These are phyloP conservation scores for Dryadomyces quercivorus DNA, from an alignment of 2,329 filamentous ascomycete species.

Conservation along the genomic window DNA sequence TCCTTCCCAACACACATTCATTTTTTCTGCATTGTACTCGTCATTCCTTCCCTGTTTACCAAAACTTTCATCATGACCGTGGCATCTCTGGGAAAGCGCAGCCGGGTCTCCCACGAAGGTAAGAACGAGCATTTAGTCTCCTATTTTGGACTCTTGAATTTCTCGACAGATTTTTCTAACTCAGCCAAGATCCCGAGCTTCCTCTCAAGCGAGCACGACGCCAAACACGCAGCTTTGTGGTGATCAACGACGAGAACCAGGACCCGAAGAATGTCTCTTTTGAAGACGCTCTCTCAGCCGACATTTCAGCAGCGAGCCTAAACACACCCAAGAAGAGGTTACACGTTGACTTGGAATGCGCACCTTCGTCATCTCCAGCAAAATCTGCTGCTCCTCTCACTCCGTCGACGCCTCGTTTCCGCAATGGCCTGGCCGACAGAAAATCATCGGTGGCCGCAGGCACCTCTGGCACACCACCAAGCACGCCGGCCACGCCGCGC, in stretches of 20 bases:
- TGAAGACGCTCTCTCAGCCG: conserved; percentile 21
- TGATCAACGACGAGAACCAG: conserved; percentile 55
- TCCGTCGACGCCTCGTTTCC: conserved; percentile 64
- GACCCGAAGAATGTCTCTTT: conserved; percentile 36
- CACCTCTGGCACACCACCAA: conserved; percentile 23
- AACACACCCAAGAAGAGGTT: background rate
- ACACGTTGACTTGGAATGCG: background rate
- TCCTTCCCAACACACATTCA: background rate
- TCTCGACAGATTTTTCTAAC: background rate
- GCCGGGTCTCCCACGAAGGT: background rate
- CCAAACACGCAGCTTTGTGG: conserved; percentile 24
- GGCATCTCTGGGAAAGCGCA: background rate
- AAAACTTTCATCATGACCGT: background rate
- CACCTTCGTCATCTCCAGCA: background rate
- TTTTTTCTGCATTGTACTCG: background rate
- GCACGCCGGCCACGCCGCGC: conserved; percentile 65
- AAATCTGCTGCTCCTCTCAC: conserved; percentile 40
- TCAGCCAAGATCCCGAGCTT: conserved; percentile 9
- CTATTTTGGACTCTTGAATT: background rate
- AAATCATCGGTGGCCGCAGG: background rate
- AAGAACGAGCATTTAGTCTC: background rate
- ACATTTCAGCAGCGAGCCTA: conserved; percentile 12
- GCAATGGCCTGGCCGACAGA: conserved; percentile 44
- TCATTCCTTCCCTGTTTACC: background rate
- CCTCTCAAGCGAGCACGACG: conserved; percentile 36